phyloP scores from a whole-genome alignment of 495 filamentous ascomycete species.

The Parachaetomium inaequale region DNA sequence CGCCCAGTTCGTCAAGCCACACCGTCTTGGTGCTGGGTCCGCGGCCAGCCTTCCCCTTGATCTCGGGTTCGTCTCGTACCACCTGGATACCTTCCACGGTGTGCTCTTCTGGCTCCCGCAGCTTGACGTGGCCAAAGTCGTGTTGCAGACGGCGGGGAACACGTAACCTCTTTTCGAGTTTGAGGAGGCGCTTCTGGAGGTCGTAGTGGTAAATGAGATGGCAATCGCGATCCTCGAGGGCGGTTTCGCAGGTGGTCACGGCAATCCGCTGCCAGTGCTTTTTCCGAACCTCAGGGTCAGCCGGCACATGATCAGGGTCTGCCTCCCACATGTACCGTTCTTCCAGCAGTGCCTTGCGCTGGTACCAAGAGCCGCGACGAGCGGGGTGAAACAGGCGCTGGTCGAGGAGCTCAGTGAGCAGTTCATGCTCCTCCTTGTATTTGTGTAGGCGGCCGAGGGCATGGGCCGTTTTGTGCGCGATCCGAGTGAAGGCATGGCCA shows the following conservation, averaged over 20 bases:
- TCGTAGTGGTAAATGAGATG: slow-evolving; percentile 93
- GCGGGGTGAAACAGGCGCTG: slow-evolving; percentile 83
- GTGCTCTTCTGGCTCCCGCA: slow-evolving; percentile 70
- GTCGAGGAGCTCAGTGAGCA: slow-evolving; percentile 70
- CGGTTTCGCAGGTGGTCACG: slow-evolving; percentile 77
- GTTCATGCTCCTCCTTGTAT: slow-evolving; percentile 69
- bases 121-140: slow-evolving; percentile 81
- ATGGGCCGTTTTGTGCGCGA: slow-evolving; percentile 77
- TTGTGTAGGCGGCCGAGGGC: slow-evolving; percentile 82
- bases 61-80: slow-evolving; percentile 50
- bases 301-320: slow-evolving; percentile 39
- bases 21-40: slow-evolving; percentile 68
- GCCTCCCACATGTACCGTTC: slow-evolving; percentile 86
- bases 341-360: slow-evolving; percentile 89
- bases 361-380: slow-evolving; percentile 89
- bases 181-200: slow-evolving; percentile 84
- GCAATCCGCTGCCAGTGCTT: slow-evolving; percentile 82
- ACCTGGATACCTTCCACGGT: slow-evolving; percentile 73
- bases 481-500: slow-evolving; percentile 89
- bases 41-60: slow-evolving; percentile 38
- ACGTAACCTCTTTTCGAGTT: slow-evolving; percentile 80
- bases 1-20: slow-evolving; percentile 75
- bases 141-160: slow-evolving; percentile 86
- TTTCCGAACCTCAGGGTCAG: slow-evolving; percentile 52
- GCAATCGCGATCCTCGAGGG: slow-evolving; percentile 80